Percentiles rank a stretch among this genome's conserved stretches.
These are phyloP conservation scores for Stachybotrys elegans DNA, from an alignment of 2,329 filamentous ascomycete species.

Conservation along the genomic window DNA sequence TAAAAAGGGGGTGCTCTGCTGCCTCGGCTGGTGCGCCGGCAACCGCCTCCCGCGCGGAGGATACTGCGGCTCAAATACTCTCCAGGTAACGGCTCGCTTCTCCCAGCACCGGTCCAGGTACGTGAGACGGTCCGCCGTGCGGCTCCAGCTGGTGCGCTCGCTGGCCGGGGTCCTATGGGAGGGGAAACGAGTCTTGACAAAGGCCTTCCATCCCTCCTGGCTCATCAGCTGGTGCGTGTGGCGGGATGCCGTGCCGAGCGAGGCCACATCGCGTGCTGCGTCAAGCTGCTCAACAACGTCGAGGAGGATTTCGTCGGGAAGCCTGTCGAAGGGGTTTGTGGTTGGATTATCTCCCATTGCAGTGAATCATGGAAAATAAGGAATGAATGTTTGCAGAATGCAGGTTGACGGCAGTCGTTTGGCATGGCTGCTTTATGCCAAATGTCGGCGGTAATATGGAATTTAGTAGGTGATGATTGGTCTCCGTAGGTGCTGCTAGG, in stretches of 20 bases:
- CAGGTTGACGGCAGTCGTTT: no score
- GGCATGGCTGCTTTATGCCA: no score
- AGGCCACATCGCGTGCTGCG: constrained; percentile 42
- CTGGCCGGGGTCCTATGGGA: constrained; percentile 28
- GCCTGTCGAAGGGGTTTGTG: constrained; percentile 33
- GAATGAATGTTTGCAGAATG: no score
- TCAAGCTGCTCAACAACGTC: constrained; percentile 42
- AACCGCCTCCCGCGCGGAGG: constrained; percentile 10
- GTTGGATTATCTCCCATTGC: no score
- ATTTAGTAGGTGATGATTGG: no score
- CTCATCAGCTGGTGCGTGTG: constrained; percentile 32
- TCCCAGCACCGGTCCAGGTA: constrained; percentile 51
- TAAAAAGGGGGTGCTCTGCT: constrained; percentile 36
- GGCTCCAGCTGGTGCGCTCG: constrained; percentile 24
- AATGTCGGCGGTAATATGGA: no score
- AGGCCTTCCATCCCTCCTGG: constrained; percentile 44
- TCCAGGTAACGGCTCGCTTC: constrained; percentile 35
- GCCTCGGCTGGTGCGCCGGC: constrained; percentile 13
- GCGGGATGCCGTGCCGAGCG: constrained; percentile 33
- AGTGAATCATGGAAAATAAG: no score
- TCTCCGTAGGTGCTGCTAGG: no score
- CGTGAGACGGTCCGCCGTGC: constrained; percentile 40
- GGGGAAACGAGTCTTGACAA: constrained; percentile 40
- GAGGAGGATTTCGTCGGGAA: constrained; percentile 47
- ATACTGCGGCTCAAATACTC: constrained; percentile 16